phyloP scores from a whole-genome alignment of 352 stramenopile species.

The Blastocystis hominis region DNA sequence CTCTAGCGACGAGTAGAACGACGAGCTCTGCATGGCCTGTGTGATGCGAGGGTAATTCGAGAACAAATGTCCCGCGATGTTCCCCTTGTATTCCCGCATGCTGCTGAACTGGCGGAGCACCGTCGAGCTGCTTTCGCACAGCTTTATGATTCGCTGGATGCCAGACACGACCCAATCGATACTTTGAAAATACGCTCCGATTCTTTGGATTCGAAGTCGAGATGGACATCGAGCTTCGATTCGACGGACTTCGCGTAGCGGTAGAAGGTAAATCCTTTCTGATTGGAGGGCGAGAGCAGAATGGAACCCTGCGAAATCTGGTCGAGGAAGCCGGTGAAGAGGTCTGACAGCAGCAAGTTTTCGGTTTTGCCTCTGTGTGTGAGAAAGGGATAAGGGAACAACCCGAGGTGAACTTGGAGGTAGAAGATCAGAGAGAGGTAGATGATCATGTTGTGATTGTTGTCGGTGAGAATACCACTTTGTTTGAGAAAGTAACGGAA shows the following conservation, averaged over 20 bases:
- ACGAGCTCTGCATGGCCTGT: neutral
- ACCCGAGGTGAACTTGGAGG: neutral
- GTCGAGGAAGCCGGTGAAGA: neutral
- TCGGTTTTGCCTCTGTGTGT: neutral
- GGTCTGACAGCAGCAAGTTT: neutral
- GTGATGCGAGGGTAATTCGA: neutral
- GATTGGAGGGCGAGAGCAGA: neutral
- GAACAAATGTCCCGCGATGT: neutral
- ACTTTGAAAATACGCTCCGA: neutral
- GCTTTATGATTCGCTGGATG: neutral
- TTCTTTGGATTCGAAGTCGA: neutral
- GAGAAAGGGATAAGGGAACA: neutral
- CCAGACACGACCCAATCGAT: neutral
- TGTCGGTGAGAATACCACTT: neutral
- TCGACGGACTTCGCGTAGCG: neutral
- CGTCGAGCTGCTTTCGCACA: neutral
- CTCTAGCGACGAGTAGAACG: neutral
- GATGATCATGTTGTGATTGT: neutral
- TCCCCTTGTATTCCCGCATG: neutral
- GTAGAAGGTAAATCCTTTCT: neutral
- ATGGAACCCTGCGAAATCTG: neutral
- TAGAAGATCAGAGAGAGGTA: neutral
- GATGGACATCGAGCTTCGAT: neutral
- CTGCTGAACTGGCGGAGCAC: neutral
- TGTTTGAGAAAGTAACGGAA: slow-evolving; percentile 5